phyloP scores from a whole-genome alignment of 2,329 filamentous ascomycete species.

The Ophiostoma tasmaniense region DNA sequence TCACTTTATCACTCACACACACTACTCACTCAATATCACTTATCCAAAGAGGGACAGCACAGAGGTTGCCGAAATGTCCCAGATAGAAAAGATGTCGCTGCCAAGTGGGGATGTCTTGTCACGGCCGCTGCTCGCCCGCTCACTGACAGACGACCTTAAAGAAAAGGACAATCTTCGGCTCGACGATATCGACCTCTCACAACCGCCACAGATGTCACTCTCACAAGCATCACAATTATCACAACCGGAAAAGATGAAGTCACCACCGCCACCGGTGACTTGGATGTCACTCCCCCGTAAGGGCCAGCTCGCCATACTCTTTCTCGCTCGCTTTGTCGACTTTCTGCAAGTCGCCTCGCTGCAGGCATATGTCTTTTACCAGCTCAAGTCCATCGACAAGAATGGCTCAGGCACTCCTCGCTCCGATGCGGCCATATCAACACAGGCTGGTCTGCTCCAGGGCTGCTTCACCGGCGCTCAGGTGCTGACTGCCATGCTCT shows the following conservation, averaged over 20 bases:
- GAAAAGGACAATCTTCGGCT: background rate
- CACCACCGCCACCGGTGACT: conserved; percentile 6
- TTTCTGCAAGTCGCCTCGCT: conserved; percentile 24
- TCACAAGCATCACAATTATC: background rate
- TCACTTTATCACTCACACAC: background rate
- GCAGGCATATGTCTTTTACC: conserved; percentile 23
- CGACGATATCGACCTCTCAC: background rate
- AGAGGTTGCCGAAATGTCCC: background rate
- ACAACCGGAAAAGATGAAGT: background rate
- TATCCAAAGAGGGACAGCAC: background rate
- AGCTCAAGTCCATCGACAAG: conserved; percentile 19
- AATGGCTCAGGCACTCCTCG: background rate
- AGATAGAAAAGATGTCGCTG: background rate
- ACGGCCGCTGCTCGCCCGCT: conserved; percentile 1
- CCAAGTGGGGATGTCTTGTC: background rate
- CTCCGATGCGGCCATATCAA: conserved; percentile 23
- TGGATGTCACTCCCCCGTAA: conserved; percentile 24
- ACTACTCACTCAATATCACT: background rate
- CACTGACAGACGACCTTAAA: background rate
- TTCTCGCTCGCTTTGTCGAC: conserved; percentile 25
- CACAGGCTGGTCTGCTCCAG: conserved; percentile 61
- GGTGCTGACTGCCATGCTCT: conserved; percentile 63
- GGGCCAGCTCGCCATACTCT: conserved; percentile 24
- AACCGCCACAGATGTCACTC: background rate
- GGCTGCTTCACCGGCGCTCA: conserved; percentile 66